Evolutionary conservation across 495 filamentous ascomycete genomes (phyloP).

Genomic region (Recurvomyces mirabilis): DNA sequence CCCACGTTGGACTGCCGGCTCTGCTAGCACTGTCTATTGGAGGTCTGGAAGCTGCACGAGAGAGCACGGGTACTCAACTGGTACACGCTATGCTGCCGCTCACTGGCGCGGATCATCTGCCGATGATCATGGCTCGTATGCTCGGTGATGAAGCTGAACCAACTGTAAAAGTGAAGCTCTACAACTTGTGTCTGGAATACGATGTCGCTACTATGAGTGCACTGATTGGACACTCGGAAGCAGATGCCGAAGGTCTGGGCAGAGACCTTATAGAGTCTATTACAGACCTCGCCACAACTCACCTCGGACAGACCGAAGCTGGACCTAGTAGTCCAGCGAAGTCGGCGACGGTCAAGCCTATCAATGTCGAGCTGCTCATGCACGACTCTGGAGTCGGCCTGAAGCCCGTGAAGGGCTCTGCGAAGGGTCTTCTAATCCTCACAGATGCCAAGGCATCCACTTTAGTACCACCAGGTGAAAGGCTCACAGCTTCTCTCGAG

Average conservation of each 20-base stretch:
- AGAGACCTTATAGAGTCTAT: constrained; percentile 69
- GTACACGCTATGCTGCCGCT: constrained; percentile 38
- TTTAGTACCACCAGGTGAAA: constrained; percentile 47
- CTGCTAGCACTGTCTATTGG: constrained; percentile 65
- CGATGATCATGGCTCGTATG: constrained; percentile 68
- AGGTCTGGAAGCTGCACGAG: constrained; percentile 47
- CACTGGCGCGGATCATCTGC: constrained; percentile 30
- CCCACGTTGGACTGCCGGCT: constrained; percentile 74
- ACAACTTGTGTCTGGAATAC: constrained; percentile 75
- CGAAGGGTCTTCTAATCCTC: constrained; percentile 66
- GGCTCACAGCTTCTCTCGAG: constrained; percentile 49
- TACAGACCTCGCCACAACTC: constrained; percentile 36
- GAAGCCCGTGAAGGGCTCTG: constrained; percentile 64
- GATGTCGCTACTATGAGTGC: constrained; percentile 70
- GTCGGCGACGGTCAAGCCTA: constrained; percentile 33
- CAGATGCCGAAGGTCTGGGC: constrained; percentile 61
- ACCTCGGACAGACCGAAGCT: constrained; percentile 6
- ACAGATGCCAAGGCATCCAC: constrained; percentile 61
- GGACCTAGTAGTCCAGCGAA: constrained; percentile 19
- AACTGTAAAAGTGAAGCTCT: constrained; percentile 72
- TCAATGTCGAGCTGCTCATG: constrained; percentile 62
- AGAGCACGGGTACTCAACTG: constrained; percentile 57
- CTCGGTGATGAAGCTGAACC: constrained; percentile 92
- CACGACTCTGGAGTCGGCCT: constrained; percentile 73
- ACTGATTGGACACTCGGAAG: constrained; percentile 54